Evolutionary conservation across 2,329 filamentous ascomycete species (phyloP).

Genomic region (Colletotrichum magnum): DNA sequence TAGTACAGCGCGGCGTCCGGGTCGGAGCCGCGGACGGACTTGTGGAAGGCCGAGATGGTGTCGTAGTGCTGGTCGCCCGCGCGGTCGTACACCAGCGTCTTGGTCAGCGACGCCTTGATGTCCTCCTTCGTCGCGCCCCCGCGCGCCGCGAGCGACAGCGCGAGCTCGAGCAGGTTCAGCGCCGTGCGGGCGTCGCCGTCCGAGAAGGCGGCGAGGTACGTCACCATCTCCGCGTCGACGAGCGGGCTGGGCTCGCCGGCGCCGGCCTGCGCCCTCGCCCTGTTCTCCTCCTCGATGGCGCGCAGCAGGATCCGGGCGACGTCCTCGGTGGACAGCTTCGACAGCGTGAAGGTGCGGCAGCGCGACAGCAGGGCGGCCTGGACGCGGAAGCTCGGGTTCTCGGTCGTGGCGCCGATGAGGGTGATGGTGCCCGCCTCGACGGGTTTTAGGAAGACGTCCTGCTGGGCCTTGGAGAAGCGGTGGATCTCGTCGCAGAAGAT

Average conservation of each 20-base stretch:
- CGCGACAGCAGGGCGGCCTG: constrained; percentile 88
- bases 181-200: constrained; percentile 95
- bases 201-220: constrained; percentile 86
- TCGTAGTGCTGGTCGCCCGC: constrained; percentile 98
- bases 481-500: constrained; percentile 99
- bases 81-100: constrained; percentile 94
- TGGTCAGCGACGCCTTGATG: constrained; percentile 87
- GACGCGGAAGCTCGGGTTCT: constrained; percentile 96
- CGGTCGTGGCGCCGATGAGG: constrained; percentile 94
- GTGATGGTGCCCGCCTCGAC: constrained; percentile 94
- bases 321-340: constrained; percentile 80
- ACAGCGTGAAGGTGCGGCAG: constrained; percentile 90
- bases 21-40: constrained; percentile 90
- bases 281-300: constrained; percentile 75
- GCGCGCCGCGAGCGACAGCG: constrained; percentile 79
- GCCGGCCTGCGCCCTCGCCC: not conserved
- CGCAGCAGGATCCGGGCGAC: constrained; percentile 81
- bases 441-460: constrained; percentile 93
- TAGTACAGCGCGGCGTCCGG: constrained; percentile 94
- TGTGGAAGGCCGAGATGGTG: constrained; percentile 97
- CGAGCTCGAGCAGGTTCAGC: constrained; percentile 91
- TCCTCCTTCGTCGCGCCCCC: constrained; percentile 78
- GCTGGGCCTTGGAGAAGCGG: constrained; percentile 90
- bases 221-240: constrained; percentile 82
- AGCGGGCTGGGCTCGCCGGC: constrained; percentile 64